These are phyloP conservation scores for Aspergillus unguis DNA, from an alignment of 2,329 filamentous ascomycete genomes.

Conservation along the genomic window DNA sequence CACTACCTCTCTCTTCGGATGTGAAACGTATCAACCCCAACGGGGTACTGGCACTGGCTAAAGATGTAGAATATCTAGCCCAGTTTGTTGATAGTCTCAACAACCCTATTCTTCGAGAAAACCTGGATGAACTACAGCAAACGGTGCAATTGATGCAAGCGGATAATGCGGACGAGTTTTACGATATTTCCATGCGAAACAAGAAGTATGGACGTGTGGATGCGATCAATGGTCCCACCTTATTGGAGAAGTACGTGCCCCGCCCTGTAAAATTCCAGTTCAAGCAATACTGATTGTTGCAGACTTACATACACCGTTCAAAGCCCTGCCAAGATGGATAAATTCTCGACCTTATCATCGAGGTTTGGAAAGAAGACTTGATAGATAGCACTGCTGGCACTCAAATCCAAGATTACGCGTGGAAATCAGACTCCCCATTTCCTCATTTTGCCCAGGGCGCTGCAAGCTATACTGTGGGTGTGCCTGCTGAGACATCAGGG, in stretches of 20 bases:
- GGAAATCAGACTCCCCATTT: background rate
- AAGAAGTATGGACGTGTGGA: conserved; percentile 94
- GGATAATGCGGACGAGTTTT: conserved; percentile 95
- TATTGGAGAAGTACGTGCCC: conserved; percentile 81
- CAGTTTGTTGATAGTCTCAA: conserved; percentile 84
- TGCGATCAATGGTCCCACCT: conserved; percentile 77
- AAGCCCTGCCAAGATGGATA: conserved; percentile 58
- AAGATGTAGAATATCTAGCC: conserved; percentile 79
- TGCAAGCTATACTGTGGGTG: background rate
- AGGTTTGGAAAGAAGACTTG: conserved; percentile 63
- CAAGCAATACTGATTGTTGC: conserved; percentile 19
- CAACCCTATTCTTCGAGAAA: conserved; percentile 82
- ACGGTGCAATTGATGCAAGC: conserved; percentile 81
- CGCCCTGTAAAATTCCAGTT: background rate
- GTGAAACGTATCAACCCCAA: conserved; percentile 86
- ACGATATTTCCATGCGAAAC: conserved; percentile 83
- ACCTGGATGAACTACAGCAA: conserved; percentile 89
- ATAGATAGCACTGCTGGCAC: background rate
- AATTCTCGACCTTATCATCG: conserved; percentile 69
- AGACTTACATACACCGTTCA: conserved; percentile 65
- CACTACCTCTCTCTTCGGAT: conserved; percentile 70
- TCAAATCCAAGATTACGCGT: conserved; percentile 9
- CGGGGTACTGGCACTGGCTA: conserved; percentile 73
- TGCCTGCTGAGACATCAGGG: background rate
- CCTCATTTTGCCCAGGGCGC: background rate